A percentile compares a stretch with the other conserved stretches of the same genome.
phyloP scores from a whole-genome alignment of 495 filamentous ascomycete genomes.

The Cercophora samala region DNA sequence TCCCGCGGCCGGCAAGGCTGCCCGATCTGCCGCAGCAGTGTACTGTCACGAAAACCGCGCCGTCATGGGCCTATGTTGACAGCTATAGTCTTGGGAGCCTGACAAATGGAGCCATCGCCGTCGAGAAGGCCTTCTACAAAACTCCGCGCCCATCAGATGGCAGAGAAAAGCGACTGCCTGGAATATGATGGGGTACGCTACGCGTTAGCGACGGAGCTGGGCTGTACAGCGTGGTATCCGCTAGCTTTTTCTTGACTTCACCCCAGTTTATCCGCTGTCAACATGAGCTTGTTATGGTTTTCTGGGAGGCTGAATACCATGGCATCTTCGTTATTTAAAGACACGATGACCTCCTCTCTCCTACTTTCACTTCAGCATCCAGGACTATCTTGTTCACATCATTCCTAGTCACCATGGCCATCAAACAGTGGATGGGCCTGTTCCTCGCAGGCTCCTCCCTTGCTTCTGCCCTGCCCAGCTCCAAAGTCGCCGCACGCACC shows the following conservation, averaged over 20 bases:
- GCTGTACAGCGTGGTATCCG: background rate
- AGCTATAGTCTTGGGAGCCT: background rate
- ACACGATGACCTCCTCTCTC: background rate
- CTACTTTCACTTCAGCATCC: background rate
- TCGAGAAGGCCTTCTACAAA: background rate
- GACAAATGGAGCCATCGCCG: background rate
- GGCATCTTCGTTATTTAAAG: background rate
- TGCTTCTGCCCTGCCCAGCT: constrained; percentile 5
- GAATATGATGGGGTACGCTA: constrained; percentile 5
- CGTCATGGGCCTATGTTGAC: background rate
- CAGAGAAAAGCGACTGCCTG: constrained; percentile 2
- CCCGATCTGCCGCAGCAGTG: background rate
- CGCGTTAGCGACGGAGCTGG: background rate
- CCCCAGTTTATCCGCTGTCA: background rate
- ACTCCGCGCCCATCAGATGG: constrained; percentile 1
- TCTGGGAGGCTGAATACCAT: background rate
- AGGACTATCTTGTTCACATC: background rate
- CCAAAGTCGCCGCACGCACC: background rate
- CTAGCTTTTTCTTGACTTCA: background rate
- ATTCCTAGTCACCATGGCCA: constrained; percentile 9
- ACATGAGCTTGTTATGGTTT: background rate
- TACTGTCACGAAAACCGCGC: background rate
- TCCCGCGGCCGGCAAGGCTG: background rate
- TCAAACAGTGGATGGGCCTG: constrained; percentile 13
- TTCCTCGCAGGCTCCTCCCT: constrained; percentile 13